Evolutionary conservation across 306 rosid species (phyloP).

Genomic region (Begonia masoniana): DNA sequence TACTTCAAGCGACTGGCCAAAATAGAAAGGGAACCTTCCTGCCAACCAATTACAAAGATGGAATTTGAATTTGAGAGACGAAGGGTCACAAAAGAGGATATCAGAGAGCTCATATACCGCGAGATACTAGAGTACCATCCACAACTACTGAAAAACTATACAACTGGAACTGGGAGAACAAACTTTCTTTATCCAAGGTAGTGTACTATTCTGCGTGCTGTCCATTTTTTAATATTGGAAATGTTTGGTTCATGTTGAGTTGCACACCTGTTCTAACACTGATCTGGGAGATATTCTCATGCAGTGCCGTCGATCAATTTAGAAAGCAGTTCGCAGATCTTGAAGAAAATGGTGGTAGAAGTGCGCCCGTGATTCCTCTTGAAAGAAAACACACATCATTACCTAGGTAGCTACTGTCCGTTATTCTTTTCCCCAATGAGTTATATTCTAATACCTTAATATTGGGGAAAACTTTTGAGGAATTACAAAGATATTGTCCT

Average conservation of each 20-base stretch:
- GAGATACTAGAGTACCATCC: conserved; percentile 95
- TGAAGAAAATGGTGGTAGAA: conserved; percentile 67
- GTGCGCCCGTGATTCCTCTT: conserved; percentile 50
- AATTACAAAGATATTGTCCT: too few relatives aligned
- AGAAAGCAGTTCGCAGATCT: conserved; percentile 72
- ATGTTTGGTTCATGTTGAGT: background rate
- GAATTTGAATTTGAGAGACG: conserved; percentile 93
- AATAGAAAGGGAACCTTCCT: conserved; percentile 90
- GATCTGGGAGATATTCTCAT: conserved; percentile 14
- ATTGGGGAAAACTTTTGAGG: background rate
- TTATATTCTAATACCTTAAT: background rate
- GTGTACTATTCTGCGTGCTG: background rate
- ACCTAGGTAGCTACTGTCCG: conserved; percentile 51
- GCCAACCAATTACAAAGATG: conserved; percentile 87
- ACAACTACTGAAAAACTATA: conserved; percentile 75
- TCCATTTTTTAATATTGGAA: background rate
- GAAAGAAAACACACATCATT: conserved; percentile 80
- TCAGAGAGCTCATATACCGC: conserved; percentile 70
- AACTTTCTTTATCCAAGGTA: conserved; percentile 93
- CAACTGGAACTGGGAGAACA: conserved; percentile 70
- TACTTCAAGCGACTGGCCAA: conserved; percentile 78
- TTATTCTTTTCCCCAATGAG: background rate
- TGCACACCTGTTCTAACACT: background rate
- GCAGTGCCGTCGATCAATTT: conserved; percentile 84
- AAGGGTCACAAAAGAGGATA: conserved; percentile 78